Conservation (phyloP, 805 yeast genomes). For the Kodamaea leandrae region DNA sequence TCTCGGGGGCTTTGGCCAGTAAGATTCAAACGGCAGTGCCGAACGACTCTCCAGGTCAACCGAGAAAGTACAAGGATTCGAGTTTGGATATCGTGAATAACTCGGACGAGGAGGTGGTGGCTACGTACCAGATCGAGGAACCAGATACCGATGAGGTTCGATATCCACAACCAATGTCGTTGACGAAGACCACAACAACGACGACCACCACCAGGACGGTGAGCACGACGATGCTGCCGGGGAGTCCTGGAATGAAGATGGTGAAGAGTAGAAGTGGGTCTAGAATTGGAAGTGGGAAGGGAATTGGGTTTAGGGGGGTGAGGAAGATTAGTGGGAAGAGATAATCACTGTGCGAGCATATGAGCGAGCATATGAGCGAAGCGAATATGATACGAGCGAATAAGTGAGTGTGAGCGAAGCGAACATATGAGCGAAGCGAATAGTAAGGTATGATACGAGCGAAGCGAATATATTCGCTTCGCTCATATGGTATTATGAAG, state of each 20-base stretch:
- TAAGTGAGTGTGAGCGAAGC: background rate
- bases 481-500: no score
- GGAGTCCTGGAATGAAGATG: constrained; percentile 15
- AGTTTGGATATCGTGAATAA: constrained; percentile 39
- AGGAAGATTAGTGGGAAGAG: constrained; percentile 23
- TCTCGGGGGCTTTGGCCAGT: constrained; percentile 65
- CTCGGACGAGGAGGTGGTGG: constrained; percentile 34
- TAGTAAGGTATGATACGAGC: no score
- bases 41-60: constrained; percentile 93
- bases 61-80: constrained; percentile 61
- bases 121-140: constrained; percentile 11
- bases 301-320: constrained; percentile 16
- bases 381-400: background rate
- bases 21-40: constrained; percentile 81
- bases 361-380: no score
- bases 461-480: no score
- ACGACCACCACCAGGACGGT: constrained; percentile 49
- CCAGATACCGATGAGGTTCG: constrained; percentile 15
- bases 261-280: constrained; percentile 26
- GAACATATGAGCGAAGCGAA: no score
- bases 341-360: background rate
- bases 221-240: constrained; percentile 31
- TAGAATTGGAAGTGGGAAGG: constrained; percentile 11
- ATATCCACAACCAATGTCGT: constrained; percentile 24
- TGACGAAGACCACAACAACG: constrained; percentile 44